Base-by-base conservation (phyloP, 768 basidiomycete species). In the Podaxis sp. region DNA sequence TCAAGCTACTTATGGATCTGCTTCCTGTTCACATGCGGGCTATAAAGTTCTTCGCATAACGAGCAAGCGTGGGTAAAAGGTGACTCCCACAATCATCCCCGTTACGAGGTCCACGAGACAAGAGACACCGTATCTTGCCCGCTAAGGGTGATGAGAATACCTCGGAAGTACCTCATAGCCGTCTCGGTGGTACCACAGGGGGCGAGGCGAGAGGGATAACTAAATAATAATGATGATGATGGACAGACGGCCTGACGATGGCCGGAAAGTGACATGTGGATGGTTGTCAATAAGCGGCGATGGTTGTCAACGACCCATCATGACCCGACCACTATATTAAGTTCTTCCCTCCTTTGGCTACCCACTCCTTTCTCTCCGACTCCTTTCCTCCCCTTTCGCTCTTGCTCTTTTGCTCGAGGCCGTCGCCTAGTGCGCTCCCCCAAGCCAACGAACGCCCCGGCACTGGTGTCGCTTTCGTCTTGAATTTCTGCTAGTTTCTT, bases 401-500 rank as follows among this genome's bases (percentile, higher is more conserved):
- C 44, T 59, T 63, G 60, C 48, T 60, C 22, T 62, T 62, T 37
- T 63, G 56, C 69, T 69, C 68, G 61, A 67, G 70, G 67, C 66
- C 65, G 73, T 65, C 77, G 79, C 79, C 79, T 75, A 77, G 78
- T 75, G 78, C 78, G 75, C 64, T 51, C 48, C 61, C 71, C 66
- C 61, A 70, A 71, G 73, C 71, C 72, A 71, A 71, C 72, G 71
- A 71, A 71, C 72, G 71, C 76, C 73, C 26, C 78, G 80, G 78
- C 80, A 77, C 80, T 77, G 80, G 80, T 79, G 80, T 81, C 80
- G 74, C 76, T 77, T 76, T 73, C 26, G 2, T 50, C 40, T 57
- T 36, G 15, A 48, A 1, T 20, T 49, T 58, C 33, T 24, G 33
- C 40, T 53, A 50, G 49, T 50, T 62, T 62, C 61, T 50, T 50